Percentiles rank a stretch among this genome's conserved stretches.
Evolutionary conservation across 495 filamentous ascomycete species (phyloP).

Genomic region (Penicillium goetzii): DNA sequence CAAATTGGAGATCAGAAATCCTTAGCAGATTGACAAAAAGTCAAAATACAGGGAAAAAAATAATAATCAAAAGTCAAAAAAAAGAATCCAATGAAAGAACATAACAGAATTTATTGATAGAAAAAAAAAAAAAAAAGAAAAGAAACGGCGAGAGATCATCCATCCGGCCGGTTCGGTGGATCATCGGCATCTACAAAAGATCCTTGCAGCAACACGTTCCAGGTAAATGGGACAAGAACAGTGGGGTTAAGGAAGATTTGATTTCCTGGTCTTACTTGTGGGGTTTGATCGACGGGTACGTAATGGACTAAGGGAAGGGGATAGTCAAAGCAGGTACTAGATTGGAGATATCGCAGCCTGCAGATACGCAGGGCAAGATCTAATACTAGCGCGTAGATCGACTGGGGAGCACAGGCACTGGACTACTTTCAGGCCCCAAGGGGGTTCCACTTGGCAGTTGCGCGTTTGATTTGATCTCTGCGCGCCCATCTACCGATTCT

Average conservation of each 20-base stretch:
- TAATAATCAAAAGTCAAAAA: neutral
- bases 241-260: slow-evolving; percentile 9
- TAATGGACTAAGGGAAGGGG: neutral
- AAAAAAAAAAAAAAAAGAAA: slow-evolving; percentile 11
- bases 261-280: neutral
- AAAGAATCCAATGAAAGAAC: neutral
- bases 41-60: neutral
- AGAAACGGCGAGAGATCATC: slow-evolving; percentile 17
- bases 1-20: slow-evolving; percentile 19
- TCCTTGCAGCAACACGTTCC: slow-evolving; percentile 38
- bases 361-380: slow-evolving; percentile 31
- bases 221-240: slow-evolving; percentile 17
- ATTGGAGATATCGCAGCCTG: slow-evolving; percentile 31
- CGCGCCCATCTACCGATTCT: slow-evolving; percentile 9
- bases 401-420: slow-evolving; percentile 11
- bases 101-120: neutral
- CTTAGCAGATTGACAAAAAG: neutral
- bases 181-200: slow-evolving; percentile 23
- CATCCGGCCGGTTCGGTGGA: slow-evolving; percentile 18
- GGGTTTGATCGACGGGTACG: slow-evolving; percentile 17
- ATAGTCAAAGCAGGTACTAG: slow-evolving; percentile 13
- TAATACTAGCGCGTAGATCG: slow-evolving; percentile 28
- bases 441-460: slow-evolving; percentile 19
- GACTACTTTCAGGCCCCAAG: neutral
- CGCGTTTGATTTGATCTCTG: slow-evolving; percentile 21